These are phyloP conservation scores for Penicillium crystallinum DNA, from an alignment of 495 filamentous ascomycete genomes.

Conservation along the genomic window DNA sequence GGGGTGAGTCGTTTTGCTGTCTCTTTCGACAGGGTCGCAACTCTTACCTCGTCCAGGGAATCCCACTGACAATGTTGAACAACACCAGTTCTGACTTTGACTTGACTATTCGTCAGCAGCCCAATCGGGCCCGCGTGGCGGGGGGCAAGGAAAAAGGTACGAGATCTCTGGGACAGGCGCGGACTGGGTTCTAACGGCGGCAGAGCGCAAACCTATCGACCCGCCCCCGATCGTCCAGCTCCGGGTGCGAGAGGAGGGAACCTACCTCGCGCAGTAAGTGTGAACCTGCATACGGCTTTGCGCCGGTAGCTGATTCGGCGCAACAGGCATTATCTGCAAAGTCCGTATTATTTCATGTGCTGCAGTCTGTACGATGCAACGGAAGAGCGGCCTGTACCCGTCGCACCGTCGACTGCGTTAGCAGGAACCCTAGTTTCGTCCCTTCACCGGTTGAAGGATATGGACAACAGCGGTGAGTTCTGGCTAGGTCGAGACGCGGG, in stretches of 20 bases:
- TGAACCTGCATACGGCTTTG: background rate
- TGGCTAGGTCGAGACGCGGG: background rate
- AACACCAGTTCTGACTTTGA: conserved; percentile 52
- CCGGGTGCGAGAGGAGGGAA: conserved; percentile 56
- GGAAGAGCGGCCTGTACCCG: conserved; percentile 51
- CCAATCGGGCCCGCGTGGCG: conserved; percentile 60
- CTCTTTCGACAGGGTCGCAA: conserved; percentile 18
- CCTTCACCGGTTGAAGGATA: conserved; percentile 86
- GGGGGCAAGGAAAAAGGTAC: conserved; percentile 69
- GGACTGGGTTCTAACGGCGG: background rate
- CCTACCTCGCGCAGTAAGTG: conserved; percentile 69
- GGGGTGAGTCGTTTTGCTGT: conserved; percentile 25
- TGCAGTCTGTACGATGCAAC: conserved; percentile 62
- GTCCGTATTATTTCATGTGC: conserved; percentile 82
- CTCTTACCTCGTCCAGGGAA: conserved; percentile 29
- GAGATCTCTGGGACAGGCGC: too few species aligned
- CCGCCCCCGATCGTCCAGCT: conserved; percentile 91
- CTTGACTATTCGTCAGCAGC: conserved; percentile 62
- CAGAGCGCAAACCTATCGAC: conserved; percentile 92
- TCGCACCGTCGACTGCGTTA: conserved; percentile 52
- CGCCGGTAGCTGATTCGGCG: conserved; percentile 5
- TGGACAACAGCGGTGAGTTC: conserved; percentile 67
- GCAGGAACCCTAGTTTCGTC: conserved; percentile 86
- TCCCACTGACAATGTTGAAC: conserved; percentile 42
- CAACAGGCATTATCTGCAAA: conserved; percentile 62